Evolutionary conservation across 129 eudicot species (phyloP), one percentile per base, ranked within the genome.

Genomic region (Artemisia argyi): DNA sequence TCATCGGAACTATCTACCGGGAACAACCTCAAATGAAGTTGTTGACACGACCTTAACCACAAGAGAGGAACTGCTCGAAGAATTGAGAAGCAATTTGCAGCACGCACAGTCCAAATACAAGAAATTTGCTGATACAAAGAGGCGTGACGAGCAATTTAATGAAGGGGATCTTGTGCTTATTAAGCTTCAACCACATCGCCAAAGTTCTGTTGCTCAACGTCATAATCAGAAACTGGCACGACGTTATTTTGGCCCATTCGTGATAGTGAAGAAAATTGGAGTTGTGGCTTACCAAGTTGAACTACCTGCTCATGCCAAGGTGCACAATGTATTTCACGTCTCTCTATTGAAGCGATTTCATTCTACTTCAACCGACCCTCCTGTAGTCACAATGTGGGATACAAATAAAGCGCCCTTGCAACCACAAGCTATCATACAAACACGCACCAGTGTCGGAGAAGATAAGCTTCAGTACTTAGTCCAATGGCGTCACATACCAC

Each of bases 161-260:
- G 53, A 49, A 49, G 53, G 53, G 53, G 53, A 49, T 49, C 53
- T 49, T 49, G 53, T 49, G 53, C 53, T 49, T 49, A 49, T 49
- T 49, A 10, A 49, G 53, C 53, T 49, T 49, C 53, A 49, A 49
- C 53, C n/a, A 49, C 53, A 49, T 11, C n/a, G 53, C 53, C 53
- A 49, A 49, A 49, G n/a, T 49, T 49, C 2, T 49, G 53, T 49
- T 0, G 53, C 53, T 49, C 53, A 49, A 49, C 53, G 53, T 11
- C 53, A 49, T 49, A 49, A 49, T 49, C 53, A 49, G 53, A 49
- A 49, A 49, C 53, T 49, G 53, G 14, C n/a, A 49, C 53, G n/a
- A 11, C 53, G 53, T 12, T 49, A 49, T 49, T 49, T 49, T 49
- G 53, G 53, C 53, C 53, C 53, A 49, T 49, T 11, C 11, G 0